Evolutionary conservation across 208 protist species (phyloP), one percentile per base, ranked within the genome.

Genomic region (Trypanosoma cruzi): DNA sequence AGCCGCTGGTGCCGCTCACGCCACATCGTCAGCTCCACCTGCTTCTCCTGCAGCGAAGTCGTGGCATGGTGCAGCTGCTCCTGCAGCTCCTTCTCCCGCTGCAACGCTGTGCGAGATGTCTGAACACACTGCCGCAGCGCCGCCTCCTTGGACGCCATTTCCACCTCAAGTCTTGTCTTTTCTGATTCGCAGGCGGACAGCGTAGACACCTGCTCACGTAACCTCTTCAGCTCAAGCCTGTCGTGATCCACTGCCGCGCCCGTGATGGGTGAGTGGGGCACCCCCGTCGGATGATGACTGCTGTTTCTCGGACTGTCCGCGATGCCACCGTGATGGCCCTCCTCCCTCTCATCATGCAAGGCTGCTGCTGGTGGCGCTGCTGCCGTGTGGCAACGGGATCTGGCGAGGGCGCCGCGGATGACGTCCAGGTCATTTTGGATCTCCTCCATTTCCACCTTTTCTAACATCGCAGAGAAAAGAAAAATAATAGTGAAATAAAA

Each of bases 161-260:
- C 56, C 29, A 73, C 62, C 44, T 75, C 68, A 4, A 69, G 52
- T 8, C 59, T n/a, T 16, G 69, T 26, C 37, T 55, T 31, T 7
- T 81, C 64, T 14, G 60, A 50, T 28, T 71, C 66, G 24, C 40
- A 61, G 0, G 59, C 20, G 20, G 44, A 55, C 22, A 81, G 61
- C 34, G 66, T 65, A n/a, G 71, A 40, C 26, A 82, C 62, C 26
- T 75, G 26, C 44, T 53, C 75, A 10, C 65, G 60, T 20, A 80
- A 67, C 3, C 73, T 28, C n/a, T 56, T 76, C 13, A 88, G 53
- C 49, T 83, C 77, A 28, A 69, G 63, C 26, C 55, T 52, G 4
- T 50, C 57, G 18, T 60, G 54, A 5, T 60, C 36, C 16, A 80
- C 75, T 0, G 46, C 63, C 32, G 77, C 73, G 37, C 60, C 76